Base-by-base conservation (phyloP, 129 eudicot species). In the Centella asiatica region DNA sequence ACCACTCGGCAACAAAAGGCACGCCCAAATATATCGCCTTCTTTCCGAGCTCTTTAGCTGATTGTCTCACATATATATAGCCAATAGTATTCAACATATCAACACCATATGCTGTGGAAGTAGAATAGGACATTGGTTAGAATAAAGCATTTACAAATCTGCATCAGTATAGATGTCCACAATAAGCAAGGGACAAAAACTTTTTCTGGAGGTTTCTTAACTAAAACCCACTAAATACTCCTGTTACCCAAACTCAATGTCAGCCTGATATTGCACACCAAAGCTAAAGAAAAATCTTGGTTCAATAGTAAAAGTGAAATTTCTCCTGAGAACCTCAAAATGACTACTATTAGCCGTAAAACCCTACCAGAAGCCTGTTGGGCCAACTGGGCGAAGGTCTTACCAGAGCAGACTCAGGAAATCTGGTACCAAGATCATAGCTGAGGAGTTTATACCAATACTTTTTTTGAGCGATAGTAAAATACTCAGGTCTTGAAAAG, bases 1-100 rank as follows among this genome's bases (percentile, higher is more conserved):
- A 87, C 99, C 99, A 93, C 69, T 93, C 99, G 17, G 99, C 99
- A 64, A 93, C 70, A 64, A 93, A 93, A 28, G 99, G 99, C 55
- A 93, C 90, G 23, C 95, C 95, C 69, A 93, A 68, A 59, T 73
- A 87, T 18, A 84, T 73, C 52, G 89, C 99, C 77, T 82, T 87
- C 80, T 93, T 93, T 57, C 99, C 99, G 42, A 93, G 92, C 79
- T 93, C 99, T 70, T 84, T 84, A 44, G 99, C 95, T 31, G 96
- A 82, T 66, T 85, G 96, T 46, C 96, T 76, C 58, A 80, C 77
- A 71, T 93, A 87, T 71, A 93, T 93, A 56, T 93, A 93, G 19
- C 99, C 99, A 74, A 93, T 85, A 51, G 99, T 93, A 73, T 76
- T 87, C 75, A 93, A 73, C 96, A 93, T 93, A 66, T 93, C 99